A percentile compares a stretch with the other conserved stretches of the same genome.
Conservation (phyloP, 257 asterid genomes). For the Paraleonurus japonicus region DNA sequence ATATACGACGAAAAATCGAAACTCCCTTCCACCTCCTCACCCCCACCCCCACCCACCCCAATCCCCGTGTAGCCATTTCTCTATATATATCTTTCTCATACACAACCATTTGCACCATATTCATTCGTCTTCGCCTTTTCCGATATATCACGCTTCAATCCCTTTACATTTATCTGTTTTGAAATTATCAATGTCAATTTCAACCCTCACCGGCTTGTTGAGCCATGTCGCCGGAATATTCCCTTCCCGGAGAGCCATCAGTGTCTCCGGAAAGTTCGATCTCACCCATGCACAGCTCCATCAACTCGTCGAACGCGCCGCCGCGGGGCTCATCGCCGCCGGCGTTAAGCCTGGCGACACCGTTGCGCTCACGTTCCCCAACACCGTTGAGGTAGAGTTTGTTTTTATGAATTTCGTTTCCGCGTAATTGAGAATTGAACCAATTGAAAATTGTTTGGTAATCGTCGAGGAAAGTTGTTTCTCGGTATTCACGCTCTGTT, state of each 20-base stretch:
- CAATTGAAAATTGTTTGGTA: neutral
- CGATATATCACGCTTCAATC: neutral
- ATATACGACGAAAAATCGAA: conserved; percentile 17
- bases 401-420: neutral
- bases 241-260: conserved; percentile 63
- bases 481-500: conserved; percentile 26
- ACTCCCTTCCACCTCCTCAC: neutral
- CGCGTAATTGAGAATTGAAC: neutral
- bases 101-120: neutral
- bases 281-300: conserved; percentile 59
- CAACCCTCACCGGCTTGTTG: conserved; percentile 67
- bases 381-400: conserved; percentile 65
- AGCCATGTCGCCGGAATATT: conserved; percentile 55
- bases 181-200: conserved; percentile 35
- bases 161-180: neutral
- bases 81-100: neutral
- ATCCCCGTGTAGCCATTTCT: neutral
- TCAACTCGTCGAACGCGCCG: conserved; percentile 63
- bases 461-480: neutral
- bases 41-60: neutral
- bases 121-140: neutral
- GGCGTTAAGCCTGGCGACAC: conserved; percentile 81
- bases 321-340: conserved; percentile 67
- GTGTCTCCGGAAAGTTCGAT: conserved; percentile 67
- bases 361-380: conserved; percentile 91